Conservation (phyloP, 129 eudicot genomes). For the Centaurea solstitialis region DNA sequence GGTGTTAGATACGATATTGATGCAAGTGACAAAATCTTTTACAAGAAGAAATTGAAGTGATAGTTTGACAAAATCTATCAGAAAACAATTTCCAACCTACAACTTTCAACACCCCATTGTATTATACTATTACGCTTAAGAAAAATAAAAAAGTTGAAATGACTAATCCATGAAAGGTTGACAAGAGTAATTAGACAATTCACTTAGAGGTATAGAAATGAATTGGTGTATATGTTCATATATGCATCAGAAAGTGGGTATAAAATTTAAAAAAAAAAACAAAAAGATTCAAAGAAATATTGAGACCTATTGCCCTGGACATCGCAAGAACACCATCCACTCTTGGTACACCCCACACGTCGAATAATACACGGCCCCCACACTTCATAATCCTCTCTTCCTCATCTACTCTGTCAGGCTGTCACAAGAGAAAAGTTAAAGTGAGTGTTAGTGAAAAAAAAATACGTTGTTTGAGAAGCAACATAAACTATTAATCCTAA, state of each 20-base stretch:
- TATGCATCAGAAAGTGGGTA: neutral
- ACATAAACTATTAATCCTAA: neutral
- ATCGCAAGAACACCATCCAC: constrained; percentile 30
- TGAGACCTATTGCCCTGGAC: constrained; percentile 36
- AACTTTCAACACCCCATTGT: no score
- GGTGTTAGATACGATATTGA: no score
- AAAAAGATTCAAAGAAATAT: neutral
- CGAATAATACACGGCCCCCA: constrained; percentile 9
- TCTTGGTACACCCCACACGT: constrained; percentile 15
- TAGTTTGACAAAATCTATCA: neutral
- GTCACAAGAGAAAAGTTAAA: neutral
- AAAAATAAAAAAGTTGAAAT: no score
- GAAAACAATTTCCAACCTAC: neutral
- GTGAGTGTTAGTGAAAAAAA: constrained; percentile 4
- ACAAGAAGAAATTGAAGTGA: no score
- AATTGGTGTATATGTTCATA: neutral
- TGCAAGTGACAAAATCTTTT: no score
- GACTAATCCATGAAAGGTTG: neutral
- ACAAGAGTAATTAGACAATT: neutral
- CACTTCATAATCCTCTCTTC: constrained; percentile 8
- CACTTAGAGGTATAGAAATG: neutral
- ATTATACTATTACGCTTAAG: no score
- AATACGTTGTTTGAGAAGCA: neutral
- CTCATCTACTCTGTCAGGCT: constrained; percentile 29
- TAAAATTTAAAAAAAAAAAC: neutral